Evolutionary conservation across 148 eudicot species (phyloP).

Genomic region (Limonium bicolor): DNA sequence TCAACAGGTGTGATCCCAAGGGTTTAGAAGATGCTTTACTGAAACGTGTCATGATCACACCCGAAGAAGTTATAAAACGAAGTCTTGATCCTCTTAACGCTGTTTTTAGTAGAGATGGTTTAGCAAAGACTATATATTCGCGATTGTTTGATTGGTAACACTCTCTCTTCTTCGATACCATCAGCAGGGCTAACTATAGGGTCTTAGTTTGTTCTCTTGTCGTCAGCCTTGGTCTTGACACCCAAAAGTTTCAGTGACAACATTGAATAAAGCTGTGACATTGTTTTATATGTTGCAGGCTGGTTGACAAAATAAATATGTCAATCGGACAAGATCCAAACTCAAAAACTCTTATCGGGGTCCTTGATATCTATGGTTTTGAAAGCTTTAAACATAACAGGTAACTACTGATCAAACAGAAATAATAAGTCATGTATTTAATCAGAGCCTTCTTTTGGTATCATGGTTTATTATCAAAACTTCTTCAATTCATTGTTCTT

Average conservation of each 20-base stretch:
- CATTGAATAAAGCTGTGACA: no score
- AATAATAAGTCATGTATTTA: background rate
- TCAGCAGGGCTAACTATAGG: no score
- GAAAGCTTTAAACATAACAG: constrained; percentile 98
- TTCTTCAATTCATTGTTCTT: background rate
- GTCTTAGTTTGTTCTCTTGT: no score
- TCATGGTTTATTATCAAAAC: background rate
- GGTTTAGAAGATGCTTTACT: constrained; percentile 89
- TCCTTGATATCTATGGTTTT: constrained; percentile 96
- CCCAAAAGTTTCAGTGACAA: no score
- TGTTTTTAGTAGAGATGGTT: constrained; percentile 85
- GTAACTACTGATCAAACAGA: constrained; percentile 14
- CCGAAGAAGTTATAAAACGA: constrained; percentile 93
- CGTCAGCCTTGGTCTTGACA: no score
- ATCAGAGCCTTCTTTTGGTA: background rate
- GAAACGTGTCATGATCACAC: constrained; percentile 97
- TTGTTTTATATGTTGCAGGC: constrained; percentile 37
- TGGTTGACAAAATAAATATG: constrained; percentile 83
- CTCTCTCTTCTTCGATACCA: no score
- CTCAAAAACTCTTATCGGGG: constrained; percentile 80
- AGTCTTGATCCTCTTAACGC: constrained; percentile 97
- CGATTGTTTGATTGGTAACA: constrained; percentile 91
- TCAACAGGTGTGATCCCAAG: constrained; percentile 71
- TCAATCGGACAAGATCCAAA: constrained; percentile 94
- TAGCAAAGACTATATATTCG: constrained; percentile 88